These are phyloP conservation scores for Stephania yunnanensis DNA, from an alignment of 164 flowering plant genomes.

Conservation along the genomic window DNA sequence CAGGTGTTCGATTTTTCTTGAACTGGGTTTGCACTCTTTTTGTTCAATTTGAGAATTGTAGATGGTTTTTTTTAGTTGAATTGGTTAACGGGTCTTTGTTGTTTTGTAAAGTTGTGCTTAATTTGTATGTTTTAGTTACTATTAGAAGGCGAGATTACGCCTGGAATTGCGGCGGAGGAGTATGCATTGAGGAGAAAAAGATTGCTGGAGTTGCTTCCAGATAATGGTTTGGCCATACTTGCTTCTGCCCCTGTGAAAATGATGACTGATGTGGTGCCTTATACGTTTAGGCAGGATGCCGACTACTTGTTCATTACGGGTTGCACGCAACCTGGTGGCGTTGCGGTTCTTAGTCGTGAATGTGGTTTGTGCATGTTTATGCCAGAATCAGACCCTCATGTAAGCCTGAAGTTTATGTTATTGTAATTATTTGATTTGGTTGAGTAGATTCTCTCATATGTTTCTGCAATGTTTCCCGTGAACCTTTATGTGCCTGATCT, in stretches of 20 bases:
- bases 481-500: no score
- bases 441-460: neutral
- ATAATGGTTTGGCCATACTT: constrained; percentile 74
- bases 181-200: constrained; percentile 64
- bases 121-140: constrained; percentile 38
- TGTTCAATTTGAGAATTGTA: neutral
- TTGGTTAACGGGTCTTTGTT: no score
- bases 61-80: neutral
- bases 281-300: constrained; percentile 84
- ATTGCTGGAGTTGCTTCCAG: constrained; percentile 76
- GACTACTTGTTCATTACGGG: constrained; percentile 83
- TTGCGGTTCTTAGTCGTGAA: constrained; percentile 79
- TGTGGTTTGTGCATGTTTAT: constrained; percentile 98
- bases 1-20: constrained; percentile 40
- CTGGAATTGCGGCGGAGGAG: constrained; percentile 66
- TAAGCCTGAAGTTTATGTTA: constrained; percentile 26
- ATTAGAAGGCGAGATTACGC: constrained; percentile 78
- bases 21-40: neutral
- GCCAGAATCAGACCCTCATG: constrained; percentile 69
- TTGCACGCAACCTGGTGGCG: constrained; percentile 94
- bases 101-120: neutral
- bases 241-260: constrained; percentile 92
- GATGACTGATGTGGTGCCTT: constrained; percentile 98
- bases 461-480: no score
- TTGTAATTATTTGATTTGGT: neutral